Base-by-base conservation (phyloP, 2,329 filamentous ascomycete genomes). In the Coniella vitis region DNA sequence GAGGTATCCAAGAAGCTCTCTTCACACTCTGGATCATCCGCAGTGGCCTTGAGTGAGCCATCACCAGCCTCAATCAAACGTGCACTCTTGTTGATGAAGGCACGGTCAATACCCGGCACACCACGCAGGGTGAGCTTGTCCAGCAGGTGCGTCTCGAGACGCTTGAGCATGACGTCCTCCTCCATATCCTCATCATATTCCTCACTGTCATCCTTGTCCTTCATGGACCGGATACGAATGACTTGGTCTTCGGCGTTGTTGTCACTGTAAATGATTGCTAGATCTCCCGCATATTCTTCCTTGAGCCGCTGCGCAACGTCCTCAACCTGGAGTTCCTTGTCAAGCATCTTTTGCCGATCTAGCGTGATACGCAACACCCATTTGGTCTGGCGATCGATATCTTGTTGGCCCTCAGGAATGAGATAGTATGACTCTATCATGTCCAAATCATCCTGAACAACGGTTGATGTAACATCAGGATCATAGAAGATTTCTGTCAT, bases 361-460 rank as follows among this genome's bases (percentile, higher is more conserved):
- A 98, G 81, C 17, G 90, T 86, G 58, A 98, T 87, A 73, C 93
- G 90, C 42, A 98, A 79, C 52, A 98, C 72, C 94, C 94, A 98
- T 65, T 90, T 87, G 8, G 93, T 97, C 67, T 97, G 91, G 52
- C 80, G 79, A 37, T 87, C 83, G 49, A 76, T 68, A 1, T 73
- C 70, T 48, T 78, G 75, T 17, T 69, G 72, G 37, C 94, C 88
- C 56, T 95, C 90, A 0, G 89, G 88, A 63, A 97, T 87, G 64
- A 97, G 82, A 70, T 91, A 97, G 74, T 95, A 96, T 0, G 91
- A 95, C 58, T 96, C 90, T 7, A 98, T 87, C 80, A 97, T 94
- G 61, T 97, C 93, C 53, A 79, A 69, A 73, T 98, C 93, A 49
- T 87, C 87, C 32, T 86, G 78, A 58, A 98, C 95, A 56, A 83